phyloP scores from a whole-genome alignment of 306 rosid genomes.

The Hippophae gyantsensis region DNA sequence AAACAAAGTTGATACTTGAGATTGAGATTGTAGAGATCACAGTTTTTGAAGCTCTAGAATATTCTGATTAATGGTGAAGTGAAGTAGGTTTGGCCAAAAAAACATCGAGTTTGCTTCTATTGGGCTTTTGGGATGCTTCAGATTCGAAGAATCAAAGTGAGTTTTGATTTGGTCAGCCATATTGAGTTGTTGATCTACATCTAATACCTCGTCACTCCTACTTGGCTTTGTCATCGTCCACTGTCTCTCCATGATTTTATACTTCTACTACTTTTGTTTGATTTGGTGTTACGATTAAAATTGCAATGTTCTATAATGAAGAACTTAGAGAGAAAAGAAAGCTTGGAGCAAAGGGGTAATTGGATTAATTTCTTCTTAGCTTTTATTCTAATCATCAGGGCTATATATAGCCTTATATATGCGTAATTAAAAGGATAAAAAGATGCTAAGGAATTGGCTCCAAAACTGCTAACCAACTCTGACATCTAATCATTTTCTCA shows the following conservation, averaged over 20 bases:
- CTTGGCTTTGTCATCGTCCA: conserved; percentile 45
- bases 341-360: no score
- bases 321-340: no score
- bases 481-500: no score
- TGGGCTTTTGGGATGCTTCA: conserved; percentile 56
- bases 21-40: conserved; percentile 42
- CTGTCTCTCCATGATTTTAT: conserved; percentile 29
- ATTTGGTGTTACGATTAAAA: no score
- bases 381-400: no score
- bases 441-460: no score
- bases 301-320: no score
- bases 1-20: conserved; percentile 24
- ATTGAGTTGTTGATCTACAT: conserved; percentile 37
- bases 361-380: no score
- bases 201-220: conserved; percentile 63
- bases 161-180: conserved; percentile 46
- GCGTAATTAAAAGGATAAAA: no score
- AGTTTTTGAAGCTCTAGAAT: conserved; percentile 56
- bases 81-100: conserved; percentile 5
- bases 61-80: conserved; percentile 1
- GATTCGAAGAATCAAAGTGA: conserved; percentile 51
- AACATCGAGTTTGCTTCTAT: conserved; percentile 52
- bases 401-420: no score
- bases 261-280: not conserved
- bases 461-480: no score